phyloP scores from a whole-genome alignment of 2,329 filamentous ascomycete species.

The Emmonsiellopsis sp. region DNA sequence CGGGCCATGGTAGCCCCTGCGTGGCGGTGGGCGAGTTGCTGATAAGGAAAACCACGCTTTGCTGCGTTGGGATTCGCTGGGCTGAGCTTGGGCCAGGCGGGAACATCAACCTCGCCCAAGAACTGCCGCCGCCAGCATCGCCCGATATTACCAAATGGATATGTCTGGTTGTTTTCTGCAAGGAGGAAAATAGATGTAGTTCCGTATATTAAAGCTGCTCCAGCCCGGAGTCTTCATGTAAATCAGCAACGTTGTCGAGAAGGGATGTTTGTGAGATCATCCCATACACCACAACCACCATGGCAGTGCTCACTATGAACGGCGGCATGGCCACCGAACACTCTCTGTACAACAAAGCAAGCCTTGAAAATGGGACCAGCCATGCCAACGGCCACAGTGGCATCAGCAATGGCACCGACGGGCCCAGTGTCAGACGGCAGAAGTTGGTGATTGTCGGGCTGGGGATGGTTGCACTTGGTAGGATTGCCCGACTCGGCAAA shows the following conservation, averaged over 20 bases:
- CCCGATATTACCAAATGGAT: not conserved
- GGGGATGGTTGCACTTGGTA: constrained; percentile 92
- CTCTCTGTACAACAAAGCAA: constrained; percentile 10
- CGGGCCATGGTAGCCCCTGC: no score
- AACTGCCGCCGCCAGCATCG: no score
- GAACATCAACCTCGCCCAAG: no score
- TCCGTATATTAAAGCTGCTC: not conserved
- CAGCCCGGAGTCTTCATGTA: not conserved
- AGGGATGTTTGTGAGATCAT: not conserved
- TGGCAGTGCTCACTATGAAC: constrained; percentile 14
- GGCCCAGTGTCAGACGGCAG: not conserved
- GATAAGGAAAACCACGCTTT: no score
- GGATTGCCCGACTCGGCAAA: constrained; percentile 26
- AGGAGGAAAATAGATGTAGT: not conserved
- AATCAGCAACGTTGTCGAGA: not conserved
- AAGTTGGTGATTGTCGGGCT: constrained; percentile 69
- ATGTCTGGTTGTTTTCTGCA: not conserved
- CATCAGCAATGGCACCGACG: not conserved
- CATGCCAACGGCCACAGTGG: constrained; percentile 13
- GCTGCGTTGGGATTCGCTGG: no score
- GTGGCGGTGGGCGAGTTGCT: no score
- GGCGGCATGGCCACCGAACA: constrained; percentile 2
- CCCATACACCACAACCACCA: not conserved
- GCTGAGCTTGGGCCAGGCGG: no score
- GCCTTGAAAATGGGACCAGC: constrained; percentile 17